A percentile compares a stretch with the other conserved stretches of the same genome.
These are phyloP conservation scores for Diaporthe australafricana DNA, from an alignment of 2,329 filamentous ascomycete species.

Conservation along the genomic window DNA sequence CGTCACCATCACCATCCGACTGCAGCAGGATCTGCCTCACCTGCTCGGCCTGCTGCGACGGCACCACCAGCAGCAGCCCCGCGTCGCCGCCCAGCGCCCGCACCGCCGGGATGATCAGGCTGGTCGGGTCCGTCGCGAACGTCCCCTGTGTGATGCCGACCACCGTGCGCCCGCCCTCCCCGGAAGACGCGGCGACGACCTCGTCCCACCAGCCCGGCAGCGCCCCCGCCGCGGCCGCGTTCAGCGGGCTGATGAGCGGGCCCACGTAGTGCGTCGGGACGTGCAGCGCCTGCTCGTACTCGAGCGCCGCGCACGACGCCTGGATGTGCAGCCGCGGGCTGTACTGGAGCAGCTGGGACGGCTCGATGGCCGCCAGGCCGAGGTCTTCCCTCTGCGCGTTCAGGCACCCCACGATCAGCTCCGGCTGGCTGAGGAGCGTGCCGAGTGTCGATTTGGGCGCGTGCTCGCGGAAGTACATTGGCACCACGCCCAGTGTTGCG, in stretches of 20 bases:
- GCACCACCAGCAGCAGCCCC: slow-evolving; percentile 47
- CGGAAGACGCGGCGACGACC: slow-evolving; percentile 41
- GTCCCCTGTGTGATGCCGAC: slow-evolving; percentile 54
- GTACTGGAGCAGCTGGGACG: slow-evolving; percentile 48
- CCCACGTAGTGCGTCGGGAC: slow-evolving; percentile 47
- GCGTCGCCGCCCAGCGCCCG: slow-evolving; percentile 46
- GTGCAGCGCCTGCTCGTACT: slow-evolving; percentile 46
- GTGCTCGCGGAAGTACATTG: slow-evolving; percentile 49
- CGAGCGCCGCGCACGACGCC: slow-evolving; percentile 48
- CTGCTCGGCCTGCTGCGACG: slow-evolving; percentile 45
- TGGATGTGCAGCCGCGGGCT: slow-evolving; percentile 53
- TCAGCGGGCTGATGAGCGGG: slow-evolving; percentile 46
- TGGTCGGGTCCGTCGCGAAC: slow-evolving; percentile 50
- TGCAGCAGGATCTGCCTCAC: slow-evolving; percentile 39
- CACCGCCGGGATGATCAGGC: slow-evolving; percentile 52
- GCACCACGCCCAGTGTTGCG: slow-evolving; percentile 52
- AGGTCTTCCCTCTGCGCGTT: slow-evolving; percentile 45
- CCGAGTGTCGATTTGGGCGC: slow-evolving; percentile 45
- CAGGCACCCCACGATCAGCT: slow-evolving; percentile 43
- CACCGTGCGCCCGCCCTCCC: slow-evolving; percentile 39
- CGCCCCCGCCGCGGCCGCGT: background rate
- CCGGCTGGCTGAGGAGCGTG: slow-evolving; percentile 45
- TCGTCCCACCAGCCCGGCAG: slow-evolving; percentile 50
- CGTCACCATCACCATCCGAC: background rate
- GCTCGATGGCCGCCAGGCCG: slow-evolving; percentile 44